phyloP scores from a whole-genome alignment of 208 protist species.

The Acanthamoeba triangularis region DNA sequence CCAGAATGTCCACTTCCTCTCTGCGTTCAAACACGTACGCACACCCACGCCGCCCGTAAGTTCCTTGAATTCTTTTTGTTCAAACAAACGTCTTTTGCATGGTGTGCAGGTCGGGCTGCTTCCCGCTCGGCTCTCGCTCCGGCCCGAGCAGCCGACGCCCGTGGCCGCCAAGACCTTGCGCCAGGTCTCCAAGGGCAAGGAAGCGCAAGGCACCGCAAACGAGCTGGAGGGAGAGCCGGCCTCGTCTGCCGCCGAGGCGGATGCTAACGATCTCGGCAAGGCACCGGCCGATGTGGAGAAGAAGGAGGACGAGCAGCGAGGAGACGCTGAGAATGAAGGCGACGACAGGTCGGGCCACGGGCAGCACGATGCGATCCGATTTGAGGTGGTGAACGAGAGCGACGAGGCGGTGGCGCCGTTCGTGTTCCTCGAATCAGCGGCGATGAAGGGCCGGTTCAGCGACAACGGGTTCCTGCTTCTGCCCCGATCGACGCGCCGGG shows the following conservation, averaged over 20 bases:
- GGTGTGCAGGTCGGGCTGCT: neutral
- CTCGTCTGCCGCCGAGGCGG: neutral
- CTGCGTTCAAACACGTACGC: conserved; percentile 22
- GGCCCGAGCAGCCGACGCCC: neutral
- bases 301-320: neutral
- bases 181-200: neutral
- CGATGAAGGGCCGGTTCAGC: conserved; percentile 27
- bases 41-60: neutral
- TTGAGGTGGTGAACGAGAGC: conserved; percentile 39
- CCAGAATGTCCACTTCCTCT: neutral
- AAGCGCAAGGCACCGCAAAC: neutral
- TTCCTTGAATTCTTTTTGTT: neutral
- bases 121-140: neutral
- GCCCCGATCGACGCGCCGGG: neutral
- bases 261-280: no score
- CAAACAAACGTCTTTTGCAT: neutral
- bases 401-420: conserved; percentile 3
- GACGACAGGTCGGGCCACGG: neutral
- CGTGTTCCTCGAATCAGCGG: neutral
- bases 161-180: neutral
- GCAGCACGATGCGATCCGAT: neutral
- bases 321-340: neutral
- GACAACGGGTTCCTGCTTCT: conserved; percentile 47
- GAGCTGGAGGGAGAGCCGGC: neutral
- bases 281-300: no score